Conservation (phyloP, 768 basidiomycete species). For the Rhizopogon vinicolor region DNA sequence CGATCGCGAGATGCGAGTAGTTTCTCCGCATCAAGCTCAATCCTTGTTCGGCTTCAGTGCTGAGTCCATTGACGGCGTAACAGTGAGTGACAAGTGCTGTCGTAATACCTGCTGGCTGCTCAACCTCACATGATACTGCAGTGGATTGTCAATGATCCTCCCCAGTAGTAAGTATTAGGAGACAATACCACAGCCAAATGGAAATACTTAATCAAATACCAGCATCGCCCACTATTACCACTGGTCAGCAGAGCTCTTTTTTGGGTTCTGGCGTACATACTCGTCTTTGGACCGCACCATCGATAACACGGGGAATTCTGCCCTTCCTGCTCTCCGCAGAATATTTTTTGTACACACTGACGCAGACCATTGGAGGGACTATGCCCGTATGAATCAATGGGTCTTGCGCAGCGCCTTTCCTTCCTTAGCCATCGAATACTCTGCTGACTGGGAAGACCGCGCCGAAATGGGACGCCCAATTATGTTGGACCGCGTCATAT, state of each 20-base stretch:
- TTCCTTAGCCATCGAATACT: constrained; percentile 73
- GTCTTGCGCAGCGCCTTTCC: constrained; percentile 79
- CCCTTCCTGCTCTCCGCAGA: constrained; percentile 69
- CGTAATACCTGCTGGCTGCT: background rate
- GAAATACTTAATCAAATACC: background rate
- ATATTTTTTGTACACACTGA: constrained; percentile 74
- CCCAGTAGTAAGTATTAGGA: constrained; percentile 63
- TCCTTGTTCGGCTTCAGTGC: constrained; percentile 70
- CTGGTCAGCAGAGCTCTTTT: constrained; percentile 88
- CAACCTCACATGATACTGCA: constrained; percentile 17
- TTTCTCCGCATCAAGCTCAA: constrained; percentile 63
- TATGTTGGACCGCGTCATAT: constrained; percentile 82
- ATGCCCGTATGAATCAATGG: constrained; percentile 88
- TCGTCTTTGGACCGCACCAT: constrained; percentile 75
- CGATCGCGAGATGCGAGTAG: constrained; percentile 73
- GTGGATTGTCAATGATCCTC: constrained; percentile 81
- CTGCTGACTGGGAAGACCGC: constrained; percentile 81
- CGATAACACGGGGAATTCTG: constrained; percentile 57
- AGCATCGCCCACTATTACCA: constrained; percentile 94
- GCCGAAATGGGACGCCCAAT: constrained; percentile 62
- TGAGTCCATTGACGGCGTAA: constrained; percentile 68
- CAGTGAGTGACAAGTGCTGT: constrained; percentile 37
- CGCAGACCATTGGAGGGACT: constrained; percentile 84
- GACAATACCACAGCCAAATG: background rate
- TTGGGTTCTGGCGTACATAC: constrained; percentile 91